phyloP scores from a whole-genome alignment of 768 basidiomycete genomes.

The Calocybe indica region DNA sequence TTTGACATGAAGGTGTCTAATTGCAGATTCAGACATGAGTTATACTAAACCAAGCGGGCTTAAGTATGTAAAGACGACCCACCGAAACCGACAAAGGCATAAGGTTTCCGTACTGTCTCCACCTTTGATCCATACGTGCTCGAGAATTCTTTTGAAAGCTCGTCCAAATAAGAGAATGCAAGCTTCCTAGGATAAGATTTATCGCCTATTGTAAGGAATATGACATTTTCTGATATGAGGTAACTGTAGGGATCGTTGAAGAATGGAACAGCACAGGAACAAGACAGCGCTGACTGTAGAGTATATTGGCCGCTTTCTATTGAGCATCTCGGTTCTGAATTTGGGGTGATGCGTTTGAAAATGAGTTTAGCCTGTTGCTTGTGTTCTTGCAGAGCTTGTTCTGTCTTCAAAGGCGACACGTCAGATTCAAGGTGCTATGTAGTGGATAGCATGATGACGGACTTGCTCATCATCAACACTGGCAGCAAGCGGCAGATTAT shows the following conservation, averaged over 20 bases:
- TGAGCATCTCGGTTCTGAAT: slow-evolving; percentile 92
- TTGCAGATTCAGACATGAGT: slow-evolving; percentile 2
- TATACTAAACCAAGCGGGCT: neutral
- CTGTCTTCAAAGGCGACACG: slow-evolving; percentile 54
- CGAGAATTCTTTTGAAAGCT: slow-evolving; percentile 94
- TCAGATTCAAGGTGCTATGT: slow-evolving; percentile 1
- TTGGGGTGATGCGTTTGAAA: slow-evolving; percentile 88
- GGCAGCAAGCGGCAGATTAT: slow-evolving; percentile 87
- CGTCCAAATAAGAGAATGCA: slow-evolving; percentile 95
- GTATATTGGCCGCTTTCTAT: slow-evolving; percentile 95
- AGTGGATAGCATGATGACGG: slow-evolving; percentile 10
- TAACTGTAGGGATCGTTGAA: slow-evolving; percentile 51
- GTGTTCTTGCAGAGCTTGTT: slow-evolving; percentile 91
- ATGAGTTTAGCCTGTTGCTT: slow-evolving; percentile 98
- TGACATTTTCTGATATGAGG: slow-evolving; percentile 89
- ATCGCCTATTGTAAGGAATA: slow-evolving; percentile 93
- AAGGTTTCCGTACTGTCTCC: slow-evolving; percentile 90
- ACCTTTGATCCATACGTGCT: slow-evolving; percentile 91
- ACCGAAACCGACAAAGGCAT: slow-evolving; percentile 99
- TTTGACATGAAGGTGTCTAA: slow-evolving; percentile 98
- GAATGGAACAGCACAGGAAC: slow-evolving; percentile 4
- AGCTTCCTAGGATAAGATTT: slow-evolving; percentile 96
- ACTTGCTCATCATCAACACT: slow-evolving; percentile 98
- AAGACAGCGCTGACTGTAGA: slow-evolving; percentile 68
- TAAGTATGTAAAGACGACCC: slow-evolving; percentile 22